These are phyloP conservation scores for Penstemon newberryi DNA, from an alignment of 257 asterid species.

Conservation along the genomic window DNA sequence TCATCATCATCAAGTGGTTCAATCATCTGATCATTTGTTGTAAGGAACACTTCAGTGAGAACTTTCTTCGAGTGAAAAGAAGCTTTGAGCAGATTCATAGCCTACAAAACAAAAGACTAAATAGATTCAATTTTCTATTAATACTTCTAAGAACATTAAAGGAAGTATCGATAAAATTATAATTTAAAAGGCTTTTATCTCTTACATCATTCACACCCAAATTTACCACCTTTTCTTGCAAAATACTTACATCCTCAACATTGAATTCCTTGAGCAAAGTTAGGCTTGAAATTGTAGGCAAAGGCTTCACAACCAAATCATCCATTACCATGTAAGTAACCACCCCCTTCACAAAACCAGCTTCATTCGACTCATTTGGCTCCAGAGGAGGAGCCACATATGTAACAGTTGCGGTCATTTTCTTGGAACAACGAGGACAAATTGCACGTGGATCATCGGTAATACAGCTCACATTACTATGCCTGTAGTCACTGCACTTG, in stretches of 20 bases:
- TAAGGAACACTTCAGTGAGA: constrained; percentile 20
- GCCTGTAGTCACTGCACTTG: not conserved
- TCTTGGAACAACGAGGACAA: not conserved
- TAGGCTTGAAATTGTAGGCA: constrained; percentile 33
- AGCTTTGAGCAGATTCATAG: constrained; percentile 26
- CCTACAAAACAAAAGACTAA: not conserved
- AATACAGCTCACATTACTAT: not conserved
- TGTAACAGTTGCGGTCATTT: not conserved
- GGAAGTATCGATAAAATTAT: not conserved
- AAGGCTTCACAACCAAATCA: constrained; percentile 32
- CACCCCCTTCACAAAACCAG: constrained; percentile 42
- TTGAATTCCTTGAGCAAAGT: constrained; percentile 28
- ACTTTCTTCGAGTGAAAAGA: constrained; percentile 21
- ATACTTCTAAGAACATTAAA: not conserved
- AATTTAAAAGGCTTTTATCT: not conserved
- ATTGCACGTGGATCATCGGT: constrained; percentile 15
- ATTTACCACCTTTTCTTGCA: constrained; percentile 26
- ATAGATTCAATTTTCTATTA: too few species aligned
- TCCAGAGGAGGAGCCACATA: constrained; percentile 9
- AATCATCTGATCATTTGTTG: too few species aligned
- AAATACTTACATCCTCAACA: constrained; percentile 23
- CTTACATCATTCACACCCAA: constrained; percentile 26
- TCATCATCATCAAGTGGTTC: too few species aligned
- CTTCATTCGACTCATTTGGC: not conserved
- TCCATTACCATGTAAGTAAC: constrained; percentile 40